Base-by-base conservation (phyloP, 2,329 filamentous ascomycete species). In the Neofusicoccum kwambonambiense region DNA sequence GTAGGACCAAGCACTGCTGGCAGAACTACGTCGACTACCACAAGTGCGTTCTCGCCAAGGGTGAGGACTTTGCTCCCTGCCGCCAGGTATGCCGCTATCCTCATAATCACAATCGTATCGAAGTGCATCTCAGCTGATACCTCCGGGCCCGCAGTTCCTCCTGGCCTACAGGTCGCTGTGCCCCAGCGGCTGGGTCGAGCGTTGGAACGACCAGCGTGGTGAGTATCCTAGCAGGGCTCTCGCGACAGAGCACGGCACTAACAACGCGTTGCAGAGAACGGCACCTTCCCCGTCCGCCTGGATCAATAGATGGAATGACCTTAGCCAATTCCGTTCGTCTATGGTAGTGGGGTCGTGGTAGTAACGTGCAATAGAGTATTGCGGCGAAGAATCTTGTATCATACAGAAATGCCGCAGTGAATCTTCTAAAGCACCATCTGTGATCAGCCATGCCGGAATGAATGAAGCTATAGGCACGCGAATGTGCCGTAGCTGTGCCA, bases 21-120 rank as follows among this genome's bases (percentile, higher is more conserved):
- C 96, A 99, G 82, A 99, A 99, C 88, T 99, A 99, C 84, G 95
- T 99, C 85, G 95, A 99, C 83, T 98, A 99, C 87, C 92, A 99
- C 89, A 99, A 99, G 88, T 99, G 95, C 86, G 93, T 97, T 82
- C 85, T 90, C 79, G 94, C 93, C 83, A 98, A 98, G 88, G 94
- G 94, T 82, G 94, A 98, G 86, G 93, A 97, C 79, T 98, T 98
- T 81, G 90, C 91, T 74, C 94, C 94, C 71, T 98, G 94, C 90
- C 90, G 89, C 77, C 93, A 97, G 90, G 93, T 97, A 89, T 70
- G 56, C 31, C 44, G 17, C 9, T 13, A 37, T 41, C 12, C n/a
- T 31, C 6, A 7, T 31, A 31, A 31, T 7, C 27, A 7, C 27
- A 31, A 31, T 31, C 27, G 27, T 31, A 31, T 31, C 27, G 27